Conservation (phyloP, 1,284 basidiomycete species). For the Wolfiporia cocos region DNA sequence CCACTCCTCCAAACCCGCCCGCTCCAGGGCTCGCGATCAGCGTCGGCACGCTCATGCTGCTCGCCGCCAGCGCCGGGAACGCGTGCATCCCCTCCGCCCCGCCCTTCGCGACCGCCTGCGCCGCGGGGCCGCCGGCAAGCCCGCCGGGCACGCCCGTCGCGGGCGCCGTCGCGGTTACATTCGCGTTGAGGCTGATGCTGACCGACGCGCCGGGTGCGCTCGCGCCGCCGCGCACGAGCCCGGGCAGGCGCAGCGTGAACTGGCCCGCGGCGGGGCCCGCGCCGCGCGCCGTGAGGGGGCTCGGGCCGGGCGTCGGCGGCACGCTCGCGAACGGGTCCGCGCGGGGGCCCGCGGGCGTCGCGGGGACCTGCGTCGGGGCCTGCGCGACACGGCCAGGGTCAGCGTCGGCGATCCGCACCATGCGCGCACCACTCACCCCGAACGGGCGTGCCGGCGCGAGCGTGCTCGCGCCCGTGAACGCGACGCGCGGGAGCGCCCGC, state of each 20-base stretch:
- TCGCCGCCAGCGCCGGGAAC: constrained; percentile 10
- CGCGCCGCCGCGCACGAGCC: neutral
- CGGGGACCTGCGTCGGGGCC: neutral
- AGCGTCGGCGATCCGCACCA: neutral
- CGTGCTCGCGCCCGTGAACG: constrained; percentile 58
- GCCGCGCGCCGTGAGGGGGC: constrained; percentile 4
- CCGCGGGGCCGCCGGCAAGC: neutral
- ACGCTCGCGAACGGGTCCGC: neutral
- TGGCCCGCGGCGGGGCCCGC: neutral
- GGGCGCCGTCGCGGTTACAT: neutral
- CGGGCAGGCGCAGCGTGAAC: constrained; percentile 1
- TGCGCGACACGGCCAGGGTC: constrained; percentile 1
- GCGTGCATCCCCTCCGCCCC: neutral
- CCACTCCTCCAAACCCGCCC: constrained; percentile 8
- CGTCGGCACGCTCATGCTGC: constrained; percentile 13
- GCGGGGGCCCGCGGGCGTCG: constrained; percentile 4
- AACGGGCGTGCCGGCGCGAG: constrained; percentile 12
- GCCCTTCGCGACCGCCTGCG: neutral
- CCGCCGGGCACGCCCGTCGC: constrained; percentile 3
- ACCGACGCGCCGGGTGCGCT: constrained; percentile 11
- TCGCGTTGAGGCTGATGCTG: neutral
- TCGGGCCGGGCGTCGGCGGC: constrained; percentile 1
- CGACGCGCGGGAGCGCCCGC: constrained; percentile 55
- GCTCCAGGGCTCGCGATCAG: constrained; percentile 9
- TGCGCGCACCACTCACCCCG: constrained; percentile 4